Percentiles rank a stretch among this genome's conserved stretches.
These are phyloP conservation scores for Orbilia brochopaga DNA, from an alignment of 2,329 filamentous ascomycete species.

Conservation along the genomic window DNA sequence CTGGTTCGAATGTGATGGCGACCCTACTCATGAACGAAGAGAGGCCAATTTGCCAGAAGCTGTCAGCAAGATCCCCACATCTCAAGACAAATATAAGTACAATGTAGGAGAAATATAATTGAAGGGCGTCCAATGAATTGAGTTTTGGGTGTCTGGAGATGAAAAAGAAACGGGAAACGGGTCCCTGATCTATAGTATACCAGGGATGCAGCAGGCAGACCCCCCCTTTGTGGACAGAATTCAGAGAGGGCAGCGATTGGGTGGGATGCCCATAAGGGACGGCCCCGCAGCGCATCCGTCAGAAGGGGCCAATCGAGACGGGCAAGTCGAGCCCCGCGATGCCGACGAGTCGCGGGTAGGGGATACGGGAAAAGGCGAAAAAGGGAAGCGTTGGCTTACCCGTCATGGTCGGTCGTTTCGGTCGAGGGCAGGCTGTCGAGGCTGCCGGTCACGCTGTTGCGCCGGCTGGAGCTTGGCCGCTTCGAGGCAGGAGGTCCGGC, in stretches of 20 bases:
- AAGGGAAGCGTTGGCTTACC: conserved; percentile 38
- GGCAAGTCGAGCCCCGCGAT: conserved; percentile 30
- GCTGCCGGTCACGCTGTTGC: conserved; percentile 31
- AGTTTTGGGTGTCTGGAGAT: neutral
- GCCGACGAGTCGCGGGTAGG: conserved; percentile 23
- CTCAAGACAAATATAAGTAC: neutral
- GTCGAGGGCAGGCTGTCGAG: conserved; percentile 32
- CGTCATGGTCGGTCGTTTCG: conserved; percentile 38
- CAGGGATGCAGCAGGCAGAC: neutral
- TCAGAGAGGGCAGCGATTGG: conserved; percentile 1
- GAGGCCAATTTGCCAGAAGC: conserved; percentile 10
- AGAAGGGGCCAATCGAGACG: neutral
- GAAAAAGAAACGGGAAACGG: neutral
- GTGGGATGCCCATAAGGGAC: conserved; percentile 21
- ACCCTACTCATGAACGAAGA: neutral
- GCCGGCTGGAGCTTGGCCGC: conserved; percentile 15
- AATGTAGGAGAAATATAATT: conserved; percentile 2
- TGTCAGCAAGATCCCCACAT: conserved; percentile 7
- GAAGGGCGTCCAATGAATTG: neutral
- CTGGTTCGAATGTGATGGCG: conserved; percentile 17
- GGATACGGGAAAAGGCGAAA: conserved; percentile 26
- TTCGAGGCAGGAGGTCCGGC: neutral
- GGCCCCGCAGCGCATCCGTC: conserved; percentile 12
- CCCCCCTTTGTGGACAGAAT: conserved; percentile 34
- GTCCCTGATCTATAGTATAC: neutral